Conservation (phyloP, 441 rosid species). For the Biscutella laevigata region DNA sequence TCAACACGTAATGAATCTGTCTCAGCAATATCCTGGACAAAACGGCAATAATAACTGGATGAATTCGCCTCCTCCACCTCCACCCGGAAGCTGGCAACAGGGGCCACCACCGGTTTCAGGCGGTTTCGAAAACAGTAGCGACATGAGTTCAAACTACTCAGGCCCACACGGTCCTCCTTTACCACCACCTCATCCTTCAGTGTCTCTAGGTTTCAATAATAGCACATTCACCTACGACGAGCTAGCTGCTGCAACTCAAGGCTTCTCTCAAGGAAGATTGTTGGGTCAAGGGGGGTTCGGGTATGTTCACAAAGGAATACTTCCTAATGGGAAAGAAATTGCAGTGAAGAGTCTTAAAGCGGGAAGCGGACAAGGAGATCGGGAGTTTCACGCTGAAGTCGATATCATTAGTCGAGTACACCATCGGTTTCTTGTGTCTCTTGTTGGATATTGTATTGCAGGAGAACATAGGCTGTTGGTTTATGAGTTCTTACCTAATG, state of each 20-base stretch:
- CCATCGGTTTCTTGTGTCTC: conserved; percentile 82
- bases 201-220: conserved; percentile 52
- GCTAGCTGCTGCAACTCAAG: conserved; percentile 57
- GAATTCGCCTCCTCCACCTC: conserved; percentile 40
- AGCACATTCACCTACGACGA: conserved; percentile 67
- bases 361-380: conserved; percentile 68
- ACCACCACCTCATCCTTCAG: conserved; percentile 46
- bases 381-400: conserved; percentile 76
- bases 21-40: conserved; percentile 30
- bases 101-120: conserved; percentile 22
- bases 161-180: conserved; percentile 33
- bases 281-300: conserved; percentile 92
- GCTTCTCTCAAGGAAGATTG: conserved; percentile 55
- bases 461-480: conserved; percentile 57
- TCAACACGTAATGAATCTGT: conserved; percentile 26
- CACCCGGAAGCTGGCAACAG: conserved; percentile 32
- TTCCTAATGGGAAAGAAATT: conserved; percentile 70
- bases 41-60: conserved; percentile 23
- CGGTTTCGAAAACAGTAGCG: conserved; percentile 41
- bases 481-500: conserved; percentile 73
- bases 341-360: conserved; percentile 79
- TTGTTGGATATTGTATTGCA: conserved; percentile 61
- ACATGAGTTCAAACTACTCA: conserved; percentile 41
- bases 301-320: conserved; percentile 65
- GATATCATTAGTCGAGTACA: conserved; percentile 85